Base-by-base conservation (phyloP, 1,284 basidiomycete genomes). In the Phenoliferia sp. region DNA sequence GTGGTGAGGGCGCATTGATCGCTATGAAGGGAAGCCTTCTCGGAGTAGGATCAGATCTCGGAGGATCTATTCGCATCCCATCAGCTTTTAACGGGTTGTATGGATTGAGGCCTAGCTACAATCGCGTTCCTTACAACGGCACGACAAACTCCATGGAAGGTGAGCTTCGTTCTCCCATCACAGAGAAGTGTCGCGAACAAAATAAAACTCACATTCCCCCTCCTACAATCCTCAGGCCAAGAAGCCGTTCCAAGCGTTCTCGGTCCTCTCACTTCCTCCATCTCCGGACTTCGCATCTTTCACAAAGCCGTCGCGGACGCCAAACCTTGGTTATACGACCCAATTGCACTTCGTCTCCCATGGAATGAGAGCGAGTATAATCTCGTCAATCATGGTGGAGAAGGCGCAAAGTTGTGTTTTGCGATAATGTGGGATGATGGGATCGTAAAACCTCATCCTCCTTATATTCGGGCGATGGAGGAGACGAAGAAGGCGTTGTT, bases 291-390 rank as follows among this genome's bases (percentile, higher is more conserved):
- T 52, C 86, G 86, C 74, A 73, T 81, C 1, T 90, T 90, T 79
- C 83, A 85, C 72, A 84, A 87, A 75, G 81, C 83, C 17, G 82
- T 89, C 3, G 76, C 86, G 15, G 80, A 81, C 61, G 76, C 80
- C 28, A 79, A 86, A 68, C 88, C 88, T 0, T 92, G 90, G 90
- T 74, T 83, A 6, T 81, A 80, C 65, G 90, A 92, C 75, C 88
- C 90, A 0, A 55, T 66, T 36, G 70, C 68, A 32, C 74, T 85
- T 32, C 81, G 83, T 66, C 87, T 88, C 74, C 82, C 82, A 1
- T 92, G 89, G 89, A 81, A 82, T 56, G 83, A 87, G 62, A 81
- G 83, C 0, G 83, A 81, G 50, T 87, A 89, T 71, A 74, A 78
- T 22, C 81, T 89, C 5, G 75, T 76, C 32, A 85, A 88, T 65